These are phyloP conservation scores for Yamadazyma blattariae DNA, from an alignment of 1,139 yeast species.

Conservation along the genomic window DNA sequence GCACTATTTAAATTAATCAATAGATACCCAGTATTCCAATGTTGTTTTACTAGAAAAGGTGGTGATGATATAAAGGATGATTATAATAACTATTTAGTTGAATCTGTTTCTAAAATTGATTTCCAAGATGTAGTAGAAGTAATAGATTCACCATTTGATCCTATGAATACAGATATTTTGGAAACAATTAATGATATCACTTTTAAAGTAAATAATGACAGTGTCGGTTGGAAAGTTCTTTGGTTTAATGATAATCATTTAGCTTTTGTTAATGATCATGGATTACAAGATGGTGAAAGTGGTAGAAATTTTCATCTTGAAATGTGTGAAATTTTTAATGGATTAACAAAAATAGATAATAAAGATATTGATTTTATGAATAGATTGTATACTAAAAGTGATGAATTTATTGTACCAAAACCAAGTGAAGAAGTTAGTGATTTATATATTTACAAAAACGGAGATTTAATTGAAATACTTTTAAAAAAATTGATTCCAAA, in stretches of 20 bases:
- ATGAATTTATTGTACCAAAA: not conserved
- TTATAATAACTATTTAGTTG: conserved; percentile 18
- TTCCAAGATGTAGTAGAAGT: conserved; percentile 26
- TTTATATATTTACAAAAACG: not conserved
- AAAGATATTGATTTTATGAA: not conserved
- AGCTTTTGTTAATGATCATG: conserved; percentile 31
- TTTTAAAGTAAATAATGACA: conserved; percentile 14
- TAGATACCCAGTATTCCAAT: conserved; percentile 21
- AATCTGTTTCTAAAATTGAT: conserved; percentile 18
- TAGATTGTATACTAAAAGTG: not conserved
- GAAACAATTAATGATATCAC: conserved; percentile 15
- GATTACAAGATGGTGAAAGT: conserved; percentile 34
- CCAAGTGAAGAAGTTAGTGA: not conserved
- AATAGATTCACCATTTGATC: conserved; percentile 15
- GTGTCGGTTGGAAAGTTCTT: conserved; percentile 30
- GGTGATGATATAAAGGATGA: not conserved
- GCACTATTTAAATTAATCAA: conserved; percentile 21
- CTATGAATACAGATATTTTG: conserved; percentile 16
- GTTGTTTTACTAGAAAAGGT: conserved; percentile 18
- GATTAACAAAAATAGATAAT: conserved; percentile 1
- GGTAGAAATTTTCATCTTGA: conserved; percentile 30
- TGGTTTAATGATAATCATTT: conserved; percentile 21
- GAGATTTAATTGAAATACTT: not conserved
- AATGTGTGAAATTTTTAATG: conserved; percentile 8
- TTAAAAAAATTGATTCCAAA: conserved; percentile 5